Percentiles rank a stretch among this genome's conserved stretches.
Conservation (phyloP, 345 rosid species). For the Murraya paniculata region DNA sequence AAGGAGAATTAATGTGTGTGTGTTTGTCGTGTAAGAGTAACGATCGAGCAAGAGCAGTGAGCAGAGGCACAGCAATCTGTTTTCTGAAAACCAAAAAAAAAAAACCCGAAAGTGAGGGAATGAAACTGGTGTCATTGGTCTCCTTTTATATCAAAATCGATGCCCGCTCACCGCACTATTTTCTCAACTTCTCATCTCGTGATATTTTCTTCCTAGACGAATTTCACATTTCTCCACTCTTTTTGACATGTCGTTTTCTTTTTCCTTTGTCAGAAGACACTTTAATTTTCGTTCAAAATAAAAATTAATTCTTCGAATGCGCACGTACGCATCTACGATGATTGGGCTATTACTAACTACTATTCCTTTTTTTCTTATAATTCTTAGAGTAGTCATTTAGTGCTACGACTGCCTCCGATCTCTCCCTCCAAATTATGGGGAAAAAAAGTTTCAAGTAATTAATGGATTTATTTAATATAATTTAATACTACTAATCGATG, state of each 20-base stretch:
- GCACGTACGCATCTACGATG: background rate
- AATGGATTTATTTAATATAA: background rate
- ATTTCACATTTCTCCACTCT: background rate
- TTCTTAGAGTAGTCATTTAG: background rate
- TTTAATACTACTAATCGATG: background rate
- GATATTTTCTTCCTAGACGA: background rate
- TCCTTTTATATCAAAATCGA: conserved; percentile 31
- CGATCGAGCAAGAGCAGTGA: background rate
- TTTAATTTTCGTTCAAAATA: background rate
- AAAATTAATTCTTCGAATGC: background rate
- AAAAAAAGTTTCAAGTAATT: background rate
- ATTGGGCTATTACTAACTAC: background rate
- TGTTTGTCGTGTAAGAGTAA: conserved; percentile 14
- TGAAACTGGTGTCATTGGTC: conserved; percentile 16
- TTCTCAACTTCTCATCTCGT: conserved; percentile 16
- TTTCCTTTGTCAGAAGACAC: background rate
- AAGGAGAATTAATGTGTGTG: background rate
- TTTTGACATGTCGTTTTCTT: conserved; percentile 1
- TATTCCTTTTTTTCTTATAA: background rate
- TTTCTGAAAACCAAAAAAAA: conserved; percentile 4
- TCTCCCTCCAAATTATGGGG: background rate
- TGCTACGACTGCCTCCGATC: background rate
- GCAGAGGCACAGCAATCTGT: background rate
- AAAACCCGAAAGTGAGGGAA: conserved; percentile 29
- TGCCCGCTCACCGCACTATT: conserved; percentile 15